Evolutionary conservation across 2,329 filamentous ascomycete genomes (phyloP).

Genomic region (Gnomoniopsis sp.): DNA sequence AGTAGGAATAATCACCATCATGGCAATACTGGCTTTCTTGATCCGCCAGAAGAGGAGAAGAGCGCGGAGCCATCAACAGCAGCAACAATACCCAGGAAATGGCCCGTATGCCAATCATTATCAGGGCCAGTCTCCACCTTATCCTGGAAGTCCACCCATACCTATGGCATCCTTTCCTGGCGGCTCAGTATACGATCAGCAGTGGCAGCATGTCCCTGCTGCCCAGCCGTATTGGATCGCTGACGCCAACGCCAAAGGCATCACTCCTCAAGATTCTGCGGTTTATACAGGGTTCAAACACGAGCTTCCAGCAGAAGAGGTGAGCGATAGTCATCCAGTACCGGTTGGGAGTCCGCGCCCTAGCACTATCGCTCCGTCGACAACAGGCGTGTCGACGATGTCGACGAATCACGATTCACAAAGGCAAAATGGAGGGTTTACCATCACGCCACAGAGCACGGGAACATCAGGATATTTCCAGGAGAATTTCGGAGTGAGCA

Average conservation of each 20-base stretch:
- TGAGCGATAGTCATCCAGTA: not conserved
- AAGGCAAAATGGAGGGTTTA: not conserved
- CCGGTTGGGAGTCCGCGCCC: not conserved
- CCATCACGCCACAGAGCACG: not conserved
- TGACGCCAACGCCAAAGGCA: not conserved
- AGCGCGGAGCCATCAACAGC: not conserved
- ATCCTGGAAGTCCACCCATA: not conserved
- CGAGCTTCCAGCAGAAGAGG: not conserved
- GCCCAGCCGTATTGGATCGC: not conserved
- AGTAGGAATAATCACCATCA: not conserved
- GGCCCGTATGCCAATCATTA: not conserved
- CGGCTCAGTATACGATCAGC: not conserved
- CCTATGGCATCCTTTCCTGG: not conserved
- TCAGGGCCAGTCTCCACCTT: not conserved
- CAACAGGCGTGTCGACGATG: not conserved
- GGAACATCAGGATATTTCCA: not conserved
- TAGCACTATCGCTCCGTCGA: not conserved
- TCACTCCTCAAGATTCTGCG: not conserved
- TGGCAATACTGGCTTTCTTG: not conserved
- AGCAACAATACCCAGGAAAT: not conserved
- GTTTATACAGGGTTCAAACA: not conserved
- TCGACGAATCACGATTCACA: not conserved
- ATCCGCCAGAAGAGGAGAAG: not conserved
- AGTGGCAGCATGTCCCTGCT: not conserved
- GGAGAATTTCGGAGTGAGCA: not conserved